Evolutionary conservation across 2,329 filamentous ascomycete genomes (phyloP).

Genomic region (Gremmenia infestans): DNA sequence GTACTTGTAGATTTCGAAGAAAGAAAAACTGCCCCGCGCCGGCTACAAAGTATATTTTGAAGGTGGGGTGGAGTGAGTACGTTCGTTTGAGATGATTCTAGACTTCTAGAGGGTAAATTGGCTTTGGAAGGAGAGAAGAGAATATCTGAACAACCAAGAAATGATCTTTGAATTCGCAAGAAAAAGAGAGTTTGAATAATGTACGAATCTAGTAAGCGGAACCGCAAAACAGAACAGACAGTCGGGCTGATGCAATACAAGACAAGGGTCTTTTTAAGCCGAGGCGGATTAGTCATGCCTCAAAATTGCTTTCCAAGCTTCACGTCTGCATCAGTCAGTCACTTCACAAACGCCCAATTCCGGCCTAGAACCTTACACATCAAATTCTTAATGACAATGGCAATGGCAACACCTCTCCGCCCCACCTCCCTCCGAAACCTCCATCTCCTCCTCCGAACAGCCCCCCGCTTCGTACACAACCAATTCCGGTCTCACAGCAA

Average conservation of each 20-base stretch:
- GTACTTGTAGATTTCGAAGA: too few species aligned
- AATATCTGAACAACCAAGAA: too few species aligned
- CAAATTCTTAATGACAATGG: not conserved
- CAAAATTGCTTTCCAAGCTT: not conserved
- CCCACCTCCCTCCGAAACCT: slow-evolving; percentile 28
- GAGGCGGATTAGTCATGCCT: not conserved
- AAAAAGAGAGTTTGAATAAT: too few species aligned
- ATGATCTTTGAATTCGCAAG: too few species aligned
- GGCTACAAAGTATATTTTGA: not conserved
- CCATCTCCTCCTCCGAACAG: slow-evolving; percentile 27
- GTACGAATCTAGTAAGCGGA: too few species aligned
- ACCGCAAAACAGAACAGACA: too few species aligned
- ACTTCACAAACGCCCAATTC: not conserved
- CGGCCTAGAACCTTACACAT: not conserved
- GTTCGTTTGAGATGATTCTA: too few species aligned
- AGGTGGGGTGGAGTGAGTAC: not conserved
- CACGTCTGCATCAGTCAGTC: not conserved
- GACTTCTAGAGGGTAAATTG: not conserved
- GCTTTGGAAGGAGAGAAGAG: too few species aligned
- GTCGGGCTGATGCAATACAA: not conserved
- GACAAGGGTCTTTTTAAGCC: not conserved
- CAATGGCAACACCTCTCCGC: slow-evolving; percentile 16
- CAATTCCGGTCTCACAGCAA: slow-evolving; percentile 29
- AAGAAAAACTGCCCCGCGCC: not conserved
- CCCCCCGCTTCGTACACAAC: slow-evolving; percentile 27